Base-by-base conservation (phyloP, 148 eudicot genomes). In the Nepenthes mirabilis region DNA sequence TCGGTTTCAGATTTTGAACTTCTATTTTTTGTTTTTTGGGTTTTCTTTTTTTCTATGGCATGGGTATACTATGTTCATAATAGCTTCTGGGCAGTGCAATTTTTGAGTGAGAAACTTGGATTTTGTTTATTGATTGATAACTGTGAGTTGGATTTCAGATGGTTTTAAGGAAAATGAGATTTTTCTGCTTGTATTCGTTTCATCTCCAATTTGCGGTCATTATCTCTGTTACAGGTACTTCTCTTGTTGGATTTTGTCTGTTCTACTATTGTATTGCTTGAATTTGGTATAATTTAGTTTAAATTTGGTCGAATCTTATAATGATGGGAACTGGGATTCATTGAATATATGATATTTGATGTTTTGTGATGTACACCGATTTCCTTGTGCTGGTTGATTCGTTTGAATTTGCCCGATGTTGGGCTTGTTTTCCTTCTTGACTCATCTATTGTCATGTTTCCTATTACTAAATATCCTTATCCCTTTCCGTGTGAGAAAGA, bases 151-250 rank as follows among this genome's bases (percentile, higher is more conserved):
- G 57, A 14, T 9, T 55, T 60, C 13, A 33, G 65, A 36, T 47
- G 5, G 34, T 33, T 9, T 34, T 37, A 37, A 59, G 36, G 59
- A 61, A 52, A 9, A 60, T 65, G 74, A 70, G 51, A 55, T 33
- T 59, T 8, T 40, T 40, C 6, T 40, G 8, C 35, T 60, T n/a
- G 56, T 6, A 34, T 53, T 56, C 55, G 50, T 52, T 55, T 58
- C 52, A 43, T 54, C 11, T 59, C 14, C 40, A 63, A 48, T 54
- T 59, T 60, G 54, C 64, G 51, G 37, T 70, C 57, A 37, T 65
- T 43, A 48, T 57, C 32, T 59, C 65, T 37, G 55, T 59, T 7
- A 54, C 51, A 53, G 74, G 74, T 70, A 70, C 33, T 37, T 1
- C 37, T 64, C 37, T 6, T 47, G 34, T 40, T 14, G 34, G 6